Evolutionary conservation across 176 grass and related monocot species (phyloP).

Genomic region (Bonia amplexicaulis): DNA sequence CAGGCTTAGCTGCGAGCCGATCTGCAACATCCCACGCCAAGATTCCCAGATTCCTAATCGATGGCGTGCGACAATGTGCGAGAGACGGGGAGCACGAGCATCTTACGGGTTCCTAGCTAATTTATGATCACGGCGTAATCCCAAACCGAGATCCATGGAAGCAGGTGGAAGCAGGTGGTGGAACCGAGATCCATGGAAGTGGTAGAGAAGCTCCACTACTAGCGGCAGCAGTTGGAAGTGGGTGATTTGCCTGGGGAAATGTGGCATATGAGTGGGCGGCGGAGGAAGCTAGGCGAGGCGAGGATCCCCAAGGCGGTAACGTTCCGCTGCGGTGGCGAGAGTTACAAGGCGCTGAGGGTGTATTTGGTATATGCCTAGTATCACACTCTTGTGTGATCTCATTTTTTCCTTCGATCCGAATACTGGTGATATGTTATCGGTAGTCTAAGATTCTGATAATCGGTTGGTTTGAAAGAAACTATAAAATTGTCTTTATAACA

Average conservation of each 20-base stretch:
- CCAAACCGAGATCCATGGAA: neutral
- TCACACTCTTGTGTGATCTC: too few species aligned
- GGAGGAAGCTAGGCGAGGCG: neutral
- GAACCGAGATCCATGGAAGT: neutral
- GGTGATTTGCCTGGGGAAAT: neutral
- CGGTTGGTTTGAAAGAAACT: too few species aligned
- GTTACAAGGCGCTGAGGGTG: neutral
- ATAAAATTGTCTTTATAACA: too few species aligned
- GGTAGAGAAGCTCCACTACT: too few species aligned
- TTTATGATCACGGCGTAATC: neutral
- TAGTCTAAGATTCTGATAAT: too few species aligned
- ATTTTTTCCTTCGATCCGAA: too few species aligned
- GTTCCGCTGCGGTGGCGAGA: neutral
- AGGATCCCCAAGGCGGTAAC: neutral
- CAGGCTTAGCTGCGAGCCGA: neutral
- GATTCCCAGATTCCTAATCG: neutral
- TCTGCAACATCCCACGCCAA: neutral
- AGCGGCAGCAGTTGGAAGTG: neutral
- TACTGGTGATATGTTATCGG: too few species aligned
- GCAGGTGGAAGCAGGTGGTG: neutral
- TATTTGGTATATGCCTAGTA: too few species aligned
- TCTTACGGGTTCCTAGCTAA: neutral
- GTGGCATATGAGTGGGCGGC: neutral
- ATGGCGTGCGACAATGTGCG: neutral
- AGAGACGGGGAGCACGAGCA: slow-evolving; percentile 11